Percentiles rank a stretch among this genome's conserved stretches.
phyloP scores from a whole-genome alignment of 2,329 filamentous ascomycete species.

The Tolypocladium endophyticum region DNA sequence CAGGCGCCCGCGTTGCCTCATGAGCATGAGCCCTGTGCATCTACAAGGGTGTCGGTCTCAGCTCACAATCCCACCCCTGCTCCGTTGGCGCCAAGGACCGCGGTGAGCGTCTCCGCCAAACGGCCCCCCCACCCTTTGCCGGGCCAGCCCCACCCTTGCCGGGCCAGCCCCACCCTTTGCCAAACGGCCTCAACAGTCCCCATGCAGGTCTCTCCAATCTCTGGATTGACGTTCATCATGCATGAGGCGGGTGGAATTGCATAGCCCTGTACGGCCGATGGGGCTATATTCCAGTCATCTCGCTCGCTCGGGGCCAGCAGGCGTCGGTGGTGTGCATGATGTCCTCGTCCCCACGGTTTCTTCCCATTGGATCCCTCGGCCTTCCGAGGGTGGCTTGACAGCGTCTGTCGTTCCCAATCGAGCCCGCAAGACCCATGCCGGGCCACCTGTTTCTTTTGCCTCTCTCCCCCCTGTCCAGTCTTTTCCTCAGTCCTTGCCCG shows the following conservation, averaged over 20 bases:
- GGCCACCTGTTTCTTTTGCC: conserved; percentile 13
- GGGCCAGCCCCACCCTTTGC: neutral
- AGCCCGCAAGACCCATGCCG: conserved; percentile 2
- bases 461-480: conserved; percentile 9
- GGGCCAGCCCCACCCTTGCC: too few species aligned
- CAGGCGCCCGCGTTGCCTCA: neutral
- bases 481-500: conserved; percentile 1
- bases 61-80: neutral
- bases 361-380: neutral
- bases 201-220: conserved; percentile 3
- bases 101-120: too few species aligned
- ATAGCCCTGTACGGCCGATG: neutral
- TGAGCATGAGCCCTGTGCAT: neutral
- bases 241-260: neutral
- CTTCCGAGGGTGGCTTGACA: neutral
- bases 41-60: neutral
- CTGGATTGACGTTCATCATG: conserved; percentile 4
- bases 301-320: neutral
- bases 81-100: neutral
- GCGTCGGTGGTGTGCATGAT: neutral
- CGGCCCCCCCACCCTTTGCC: too few species aligned
- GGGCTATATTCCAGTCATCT: neutral
- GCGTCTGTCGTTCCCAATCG: neutral
- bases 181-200: neutral
- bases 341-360: neutral